A percentile compares a stretch with the other conserved stretches of the same genome.
These are phyloP conservation scores for Microsporum audouinii DNA, from an alignment of 2,329 filamentous ascomycete genomes.

Conservation along the genomic window DNA sequence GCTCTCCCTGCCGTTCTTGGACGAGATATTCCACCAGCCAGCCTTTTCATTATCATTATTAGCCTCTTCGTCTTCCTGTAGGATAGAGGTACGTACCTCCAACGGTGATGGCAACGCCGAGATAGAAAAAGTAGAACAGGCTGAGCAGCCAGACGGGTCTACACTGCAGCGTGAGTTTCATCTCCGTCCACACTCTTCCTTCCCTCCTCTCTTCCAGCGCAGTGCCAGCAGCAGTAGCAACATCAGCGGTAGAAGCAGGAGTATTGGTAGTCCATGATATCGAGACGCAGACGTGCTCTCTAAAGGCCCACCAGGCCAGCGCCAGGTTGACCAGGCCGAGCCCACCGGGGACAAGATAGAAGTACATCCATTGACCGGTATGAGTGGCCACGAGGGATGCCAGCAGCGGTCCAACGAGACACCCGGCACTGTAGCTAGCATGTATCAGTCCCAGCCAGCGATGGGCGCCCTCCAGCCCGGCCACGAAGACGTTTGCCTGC, in stretches of 20 bases:
- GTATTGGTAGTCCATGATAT: neutral
- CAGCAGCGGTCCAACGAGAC: constrained; percentile 46
- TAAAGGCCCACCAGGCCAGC: constrained; percentile 40
- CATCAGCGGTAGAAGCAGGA: too few species aligned
- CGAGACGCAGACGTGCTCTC: constrained; percentile 25
- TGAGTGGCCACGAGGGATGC: constrained; percentile 41
- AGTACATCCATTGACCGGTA: constrained; percentile 41
- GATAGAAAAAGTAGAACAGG: constrained; percentile 65
- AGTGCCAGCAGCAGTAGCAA: neutral
- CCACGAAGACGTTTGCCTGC: constrained; percentile 52
- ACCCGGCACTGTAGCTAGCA: constrained; percentile 49
- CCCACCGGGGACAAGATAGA: constrained; percentile 46
- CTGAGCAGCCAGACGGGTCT: constrained; percentile 57
- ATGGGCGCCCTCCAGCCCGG: constrained; percentile 42
- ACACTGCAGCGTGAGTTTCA: constrained; percentile 21
- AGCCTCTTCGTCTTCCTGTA: neutral
- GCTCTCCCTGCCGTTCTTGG: constrained; percentile 45
- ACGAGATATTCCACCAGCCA: constrained; percentile 58
- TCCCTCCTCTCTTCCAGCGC: neutral
- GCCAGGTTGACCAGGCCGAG: constrained; percentile 42
- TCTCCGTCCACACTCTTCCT: constrained; percentile 16
- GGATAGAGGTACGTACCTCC: constrained; percentile 41
- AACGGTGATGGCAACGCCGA: constrained; percentile 59
- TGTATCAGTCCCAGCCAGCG: constrained; percentile 54
- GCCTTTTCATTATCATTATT: constrained; percentile 24